These are phyloP conservation scores for Pseudopediastrum boryanum DNA, from an alignment of 139 green algal species.

Conservation along the genomic window DNA sequence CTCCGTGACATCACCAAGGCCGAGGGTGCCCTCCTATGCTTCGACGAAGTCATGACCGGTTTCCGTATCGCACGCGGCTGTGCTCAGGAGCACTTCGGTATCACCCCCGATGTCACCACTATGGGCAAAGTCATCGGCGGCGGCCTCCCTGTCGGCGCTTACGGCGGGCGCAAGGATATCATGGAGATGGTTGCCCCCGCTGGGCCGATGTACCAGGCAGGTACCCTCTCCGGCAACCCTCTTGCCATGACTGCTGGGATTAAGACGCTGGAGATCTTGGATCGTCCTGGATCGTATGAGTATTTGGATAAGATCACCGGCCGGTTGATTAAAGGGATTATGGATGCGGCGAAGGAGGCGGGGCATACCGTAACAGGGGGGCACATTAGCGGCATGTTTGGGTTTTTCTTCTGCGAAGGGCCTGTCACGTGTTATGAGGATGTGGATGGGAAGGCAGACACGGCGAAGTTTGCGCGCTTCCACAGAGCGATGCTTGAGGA, in stretches of 20 bases:
- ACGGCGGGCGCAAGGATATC: slow-evolving; percentile 95
- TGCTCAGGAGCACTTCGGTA: slow-evolving; percentile 93
- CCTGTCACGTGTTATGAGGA: slow-evolving; percentile 92
- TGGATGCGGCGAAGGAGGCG: slow-evolving; percentile 81
- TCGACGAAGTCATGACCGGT: slow-evolving; percentile 98
- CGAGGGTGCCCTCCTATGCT: slow-evolving; percentile 95
- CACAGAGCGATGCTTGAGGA: slow-evolving; percentile 98
- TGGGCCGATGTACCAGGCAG: slow-evolving; percentile 95
- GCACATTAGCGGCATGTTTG: slow-evolving; percentile 98
- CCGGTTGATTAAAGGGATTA: slow-evolving; percentile 91
- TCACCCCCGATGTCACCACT: slow-evolving; percentile 98
- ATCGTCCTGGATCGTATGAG: slow-evolving; percentile 91
- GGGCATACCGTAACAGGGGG: slow-evolving; percentile 90
- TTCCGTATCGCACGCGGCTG: slow-evolving; percentile 90
- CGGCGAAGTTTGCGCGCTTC: slow-evolving; percentile 94
- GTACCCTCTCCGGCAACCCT: slow-evolving; percentile 96
- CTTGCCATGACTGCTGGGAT: slow-evolving; percentile 98
- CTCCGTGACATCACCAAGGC: slow-evolving; percentile 84
- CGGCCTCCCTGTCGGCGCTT: slow-evolving; percentile 96
- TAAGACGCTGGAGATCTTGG: slow-evolving; percentile 98
- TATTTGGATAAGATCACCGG: slow-evolving; percentile 88
- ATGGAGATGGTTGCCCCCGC: slow-evolving; percentile 98
- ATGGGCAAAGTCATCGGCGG: slow-evolving; percentile 99
- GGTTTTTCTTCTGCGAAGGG: slow-evolving; percentile 98
- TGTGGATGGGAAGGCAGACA: slow-evolving; percentile 84